Base-by-base conservation (phyloP, 345 rosid species). In the Gossypioides kirkii region DNA sequence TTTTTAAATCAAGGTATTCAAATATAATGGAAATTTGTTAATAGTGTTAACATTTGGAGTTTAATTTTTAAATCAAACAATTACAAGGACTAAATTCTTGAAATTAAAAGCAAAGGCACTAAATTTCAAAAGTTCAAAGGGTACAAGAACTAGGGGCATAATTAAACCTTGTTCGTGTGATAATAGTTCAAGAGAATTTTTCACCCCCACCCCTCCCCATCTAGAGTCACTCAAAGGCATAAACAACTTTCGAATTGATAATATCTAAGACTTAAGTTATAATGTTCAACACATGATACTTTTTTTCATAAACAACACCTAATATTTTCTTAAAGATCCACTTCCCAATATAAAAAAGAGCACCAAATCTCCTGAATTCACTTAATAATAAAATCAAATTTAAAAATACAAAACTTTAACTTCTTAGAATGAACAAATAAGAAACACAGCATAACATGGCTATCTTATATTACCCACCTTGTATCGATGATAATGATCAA, bases 401-500 rank as follows among this genome's bases (percentile, higher is more conserved):
- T 10, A 50, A 49, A 74, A 67, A 38, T 25, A 11, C 11, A 18
- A 26, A 52, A 54, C 25, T 38, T 53, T 14, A 41, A 50, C 28
- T 18, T 54, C 61, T 20, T 41, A 12, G 26, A 17, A 20, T 18
- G 36, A 70, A 22, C 6, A 53, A 10, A 17, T 36, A 36, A 70
- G 38, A 69, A 17, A 32, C n/a, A 32, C 46, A 28, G n/a, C n/a
- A 52, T 20, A 12, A 58, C 38, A 49, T n/a, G 17, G 49, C 50
- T 20, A 75, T 73, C 47, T 9, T 32, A 16, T 12, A 66, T 63
- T 43, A 22, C 71, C 22, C 47, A 87, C 93, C 93, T 89, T 82
- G 78, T 84, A 87, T 20, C 87, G 86, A 75, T 87, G 88, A 74
- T 89, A 89, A 36, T 82, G 82, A 80, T 87, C 91, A 41, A 83